Evolutionary conservation across 202 grass and related monocot species (phyloP), one percentile per base, ranked within the genome.

Genomic region (Brachypodium distachyon): DNA sequence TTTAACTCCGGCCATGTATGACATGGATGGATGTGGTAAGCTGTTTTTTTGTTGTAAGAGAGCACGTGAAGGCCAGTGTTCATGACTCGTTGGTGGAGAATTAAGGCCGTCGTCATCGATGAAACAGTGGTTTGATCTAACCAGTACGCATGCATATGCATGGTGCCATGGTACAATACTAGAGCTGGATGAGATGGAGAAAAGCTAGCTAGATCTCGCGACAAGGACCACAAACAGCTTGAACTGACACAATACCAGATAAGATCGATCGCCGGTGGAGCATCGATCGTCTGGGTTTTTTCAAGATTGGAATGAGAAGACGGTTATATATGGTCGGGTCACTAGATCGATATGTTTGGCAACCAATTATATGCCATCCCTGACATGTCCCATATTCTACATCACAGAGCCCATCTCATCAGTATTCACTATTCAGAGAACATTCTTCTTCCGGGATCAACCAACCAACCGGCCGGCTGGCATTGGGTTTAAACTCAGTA

Each of bases 261-360:
- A 36, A 43, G 58, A 19, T 74, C 40, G 73, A n/a, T n/a, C n/a
- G n/a, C n/a, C 67, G 13, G 73, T 58, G 79, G 65, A 78, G 39
- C 32, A 29, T 77, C 63, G 36, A 29, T 77, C 63, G 36, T 36
- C 41, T 31, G 34, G 19, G 5, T 3, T 21, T 43, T 75, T 86
- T 76, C 78, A 82, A 82, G 79, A 87, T 73, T 82, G 65, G 25
- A 82, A 87, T 67, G 66, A 82, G 32, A 9, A 58, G 43, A 46
- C n/a, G n/a, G 29, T 29, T 9, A 5, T 27, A 55, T 25, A 73
- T 25, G 42, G 58, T 31, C 53, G 40, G 40, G 40, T 29, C 37
- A 32, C 36, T 47, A 4, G 7, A 63, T 47, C 7, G 7, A 63
- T 62, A 7, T 62, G 55, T 76, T 62, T 61, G 9, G 44, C 59